Conservation (phyloP, 805 yeast genomes). For the Sugiyamaella qingdaonensis region DNA sequence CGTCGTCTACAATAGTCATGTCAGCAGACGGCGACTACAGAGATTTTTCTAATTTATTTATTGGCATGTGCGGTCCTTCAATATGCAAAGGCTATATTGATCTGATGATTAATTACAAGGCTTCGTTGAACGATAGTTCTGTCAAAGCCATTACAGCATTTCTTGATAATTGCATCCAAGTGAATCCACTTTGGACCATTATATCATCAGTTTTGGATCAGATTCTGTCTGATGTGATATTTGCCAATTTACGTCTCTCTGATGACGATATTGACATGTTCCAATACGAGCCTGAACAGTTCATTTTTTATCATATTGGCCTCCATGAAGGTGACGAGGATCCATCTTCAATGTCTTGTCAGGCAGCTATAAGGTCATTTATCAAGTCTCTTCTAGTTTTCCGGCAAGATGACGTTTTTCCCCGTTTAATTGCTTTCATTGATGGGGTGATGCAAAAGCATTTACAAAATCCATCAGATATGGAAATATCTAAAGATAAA, state of each 20-base stretch:
- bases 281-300: conserved; percentile 84
- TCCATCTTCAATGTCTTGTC: conserved; percentile 52
- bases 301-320: conserved; percentile 66
- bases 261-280: conserved; percentile 64
- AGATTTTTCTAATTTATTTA: conserved; percentile 8
- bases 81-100: conserved; percentile 9
- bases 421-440: conserved; percentile 9
- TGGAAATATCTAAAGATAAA: conserved; percentile 57
- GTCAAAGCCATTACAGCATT: conserved; percentile 8
- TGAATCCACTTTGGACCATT: conserved; percentile 14
- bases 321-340: conserved; percentile 47
- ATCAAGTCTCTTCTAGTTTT: conserved; percentile 4
- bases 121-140: background rate
- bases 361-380: conserved; percentile 4
- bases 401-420: conserved; percentile 8
- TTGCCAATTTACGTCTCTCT: conserved; percentile 37
- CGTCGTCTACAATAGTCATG: background rate
- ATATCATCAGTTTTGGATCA: conserved; percentile 7
- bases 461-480: conserved; percentile 32
- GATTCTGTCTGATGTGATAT: conserved; percentile 9
- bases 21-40: conserved; percentile 1
- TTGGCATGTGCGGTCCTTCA: conserved; percentile 13
- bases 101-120: conserved; percentile 1
- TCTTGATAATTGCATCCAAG: conserved; percentile 7
- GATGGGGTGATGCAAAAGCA: conserved; percentile 11